Percentiles rank a stretch among this genome's conserved stretches.
These are phyloP conservation scores for Linderniella brevidens DNA, from an alignment of 257 asterid species.

Conservation along the genomic window DNA sequence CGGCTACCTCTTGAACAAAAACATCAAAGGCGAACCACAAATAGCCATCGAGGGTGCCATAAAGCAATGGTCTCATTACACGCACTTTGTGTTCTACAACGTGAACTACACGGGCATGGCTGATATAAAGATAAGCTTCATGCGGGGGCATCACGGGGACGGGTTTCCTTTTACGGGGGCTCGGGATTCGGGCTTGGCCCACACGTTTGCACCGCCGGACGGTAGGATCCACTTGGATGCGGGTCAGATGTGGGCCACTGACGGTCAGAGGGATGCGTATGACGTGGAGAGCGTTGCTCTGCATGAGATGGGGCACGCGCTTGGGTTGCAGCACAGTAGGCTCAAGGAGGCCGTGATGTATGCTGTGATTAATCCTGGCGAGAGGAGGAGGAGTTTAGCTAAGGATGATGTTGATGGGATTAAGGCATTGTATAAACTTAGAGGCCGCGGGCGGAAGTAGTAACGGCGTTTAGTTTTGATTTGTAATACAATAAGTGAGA, in stretches of 20 bases:
- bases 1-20: not conserved
- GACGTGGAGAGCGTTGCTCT: conserved; percentile 9
- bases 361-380: conserved; percentile 1
- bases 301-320: conserved; percentile 14
- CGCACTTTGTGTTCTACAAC: conserved; percentile 2
- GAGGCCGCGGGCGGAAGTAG: too few species aligned
- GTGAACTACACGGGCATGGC: not conserved
- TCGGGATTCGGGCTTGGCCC: not conserved
- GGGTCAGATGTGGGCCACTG: conserved; percentile 2
- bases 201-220: conserved; percentile 3
- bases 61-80: not conserved
- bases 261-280: not conserved
- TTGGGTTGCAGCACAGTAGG: conserved; percentile 10
- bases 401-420: conserved; percentile 10
- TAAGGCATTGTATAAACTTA: conserved; percentile 10
- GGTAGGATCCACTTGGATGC: conserved; percentile 9
- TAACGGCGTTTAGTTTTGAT: too few species aligned
- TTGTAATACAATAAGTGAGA: too few species aligned
- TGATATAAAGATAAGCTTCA: conserved; percentile 5
- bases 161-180: not conserved
- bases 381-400: conserved; percentile 1
- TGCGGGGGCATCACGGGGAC: conserved; percentile 6
- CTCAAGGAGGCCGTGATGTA: conserved; percentile 1
- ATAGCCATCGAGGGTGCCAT: not conserved
- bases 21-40: not conserved